These are phyloP conservation scores for Ceratocystis destructans DNA, from an alignment of 2,329 filamentous ascomycete species.

Conservation along the genomic window DNA sequence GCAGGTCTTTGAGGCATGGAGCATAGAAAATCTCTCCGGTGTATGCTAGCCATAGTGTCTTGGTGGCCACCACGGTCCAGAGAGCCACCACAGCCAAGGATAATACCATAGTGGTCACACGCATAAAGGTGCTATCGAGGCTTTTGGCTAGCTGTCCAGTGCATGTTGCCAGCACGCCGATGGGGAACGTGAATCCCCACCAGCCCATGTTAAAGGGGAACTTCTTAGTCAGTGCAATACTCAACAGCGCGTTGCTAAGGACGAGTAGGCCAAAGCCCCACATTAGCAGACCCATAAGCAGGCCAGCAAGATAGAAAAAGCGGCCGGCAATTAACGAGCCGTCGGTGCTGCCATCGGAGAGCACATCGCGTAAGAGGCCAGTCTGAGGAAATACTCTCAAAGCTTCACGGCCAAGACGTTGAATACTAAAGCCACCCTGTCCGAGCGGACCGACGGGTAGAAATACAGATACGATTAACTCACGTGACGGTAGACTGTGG, in stretches of 20 bases:
- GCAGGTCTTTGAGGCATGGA: constrained; percentile 28
- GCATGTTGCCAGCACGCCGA: constrained; percentile 33
- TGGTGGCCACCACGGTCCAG: constrained; percentile 31
- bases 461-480: constrained; percentile 55
- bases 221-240: constrained; percentile 29
- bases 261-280: constrained; percentile 35
- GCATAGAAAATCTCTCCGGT: constrained; percentile 34
- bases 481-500: constrained; percentile 50
- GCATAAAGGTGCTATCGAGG: constrained; percentile 33
- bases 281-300: constrained; percentile 28
- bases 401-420: constrained; percentile 38
- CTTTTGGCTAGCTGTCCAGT: constrained; percentile 30
- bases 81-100: constrained; percentile 31
- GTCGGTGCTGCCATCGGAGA: constrained; percentile 29
- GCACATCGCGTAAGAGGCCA: constrained; percentile 30
- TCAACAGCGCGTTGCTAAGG: constrained; percentile 32
- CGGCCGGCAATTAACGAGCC: constrained; percentile 47
- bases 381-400: constrained; percentile 30
- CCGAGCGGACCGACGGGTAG: constrained; percentile 53
- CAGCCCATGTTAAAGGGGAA: constrained; percentile 36
- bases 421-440: constrained; percentile 48
- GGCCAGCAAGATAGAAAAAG: constrained; percentile 22
- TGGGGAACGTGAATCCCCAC: constrained; percentile 36
- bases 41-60: constrained; percentile 28
- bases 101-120: constrained; percentile 29